Evolutionary conservation across 352 stramenopile species (phyloP), one percentile per base, ranked within the genome.

Genomic region (Thalassiosira sp.): DNA sequence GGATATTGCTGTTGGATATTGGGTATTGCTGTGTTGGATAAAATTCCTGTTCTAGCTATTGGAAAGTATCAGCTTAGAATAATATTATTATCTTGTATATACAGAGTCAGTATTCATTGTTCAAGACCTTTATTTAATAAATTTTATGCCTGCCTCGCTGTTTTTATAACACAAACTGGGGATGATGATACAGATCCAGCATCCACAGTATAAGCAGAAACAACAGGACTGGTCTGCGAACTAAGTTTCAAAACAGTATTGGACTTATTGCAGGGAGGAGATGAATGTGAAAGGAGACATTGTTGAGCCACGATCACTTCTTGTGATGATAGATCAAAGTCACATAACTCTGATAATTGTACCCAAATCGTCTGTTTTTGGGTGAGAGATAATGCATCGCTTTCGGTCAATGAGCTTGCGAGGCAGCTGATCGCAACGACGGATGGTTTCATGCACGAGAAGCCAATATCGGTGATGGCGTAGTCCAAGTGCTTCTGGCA

Each of bases 361-460:
- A 16, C 28, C 60, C 53, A 73, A 25, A 73, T 54, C 27, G 18
- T 37, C 13, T 73, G 20, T 15, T 56, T 60, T 42, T 72, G 31
- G 22, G 15, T 20, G 20, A 37, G 16, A 42, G 46, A 45, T 35
- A 64, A 65, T 11, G 31, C 20, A 8, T 69, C 3, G 18, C 35
- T 69, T 51, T 53, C 54, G 16, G 40, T 43, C 7, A 79, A 40
- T 22, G 56, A 48, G n/a, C 40, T 69, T 8, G 37, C 20, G 6
- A 73, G 18, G 45, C 72, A 80, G 13, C 45, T 48, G 15, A 40
- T 63, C 15, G 62, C 72, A 25, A 80, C 22, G 7, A 60, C 27
- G n/a, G 71, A 74, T n/a, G 56, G 61, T 35, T 28, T 64, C 35
- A n/a, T 49, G 37, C 22, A 66, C 27, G 54, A 74, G n/a, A 80